phyloP scores from a whole-genome alignment of 192 early-diverging fungal genomes.

The Podila clonocystis region DNA sequence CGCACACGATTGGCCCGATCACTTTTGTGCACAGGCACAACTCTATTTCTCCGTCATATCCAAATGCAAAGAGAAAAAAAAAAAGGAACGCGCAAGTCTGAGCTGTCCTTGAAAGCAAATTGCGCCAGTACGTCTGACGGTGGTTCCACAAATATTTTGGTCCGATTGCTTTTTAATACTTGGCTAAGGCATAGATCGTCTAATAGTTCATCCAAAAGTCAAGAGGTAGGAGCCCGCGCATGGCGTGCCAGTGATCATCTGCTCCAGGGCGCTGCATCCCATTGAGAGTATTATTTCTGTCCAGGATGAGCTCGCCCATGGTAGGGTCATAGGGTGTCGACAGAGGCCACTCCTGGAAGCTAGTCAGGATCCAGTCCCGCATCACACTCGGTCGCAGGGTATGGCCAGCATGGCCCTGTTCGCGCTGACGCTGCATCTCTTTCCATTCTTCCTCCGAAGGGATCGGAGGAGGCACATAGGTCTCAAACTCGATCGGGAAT shows the following conservation, averaged over 20 bases:
- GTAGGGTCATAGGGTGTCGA: conserved; percentile 38
- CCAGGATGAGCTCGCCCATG: conserved; percentile 64
- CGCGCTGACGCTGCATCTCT: conserved; percentile 54
- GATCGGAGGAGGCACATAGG: conserved; percentile 33
- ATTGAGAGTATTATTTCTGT: conserved; percentile 70
- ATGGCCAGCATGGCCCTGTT: conserved; percentile 45
- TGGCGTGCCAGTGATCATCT: conserved; percentile 76
- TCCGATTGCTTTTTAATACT: too few species aligned
- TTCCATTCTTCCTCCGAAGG: conserved; percentile 69
- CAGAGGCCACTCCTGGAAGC: conserved; percentile 57
- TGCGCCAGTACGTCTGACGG: too few species aligned
- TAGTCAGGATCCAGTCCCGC: conserved; percentile 56
- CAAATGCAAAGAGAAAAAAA: background rate
- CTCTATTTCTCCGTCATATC: background rate
- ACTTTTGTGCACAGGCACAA: background rate
- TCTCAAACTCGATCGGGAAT: conserved; percentile 38
- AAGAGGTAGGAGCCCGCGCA: conserved; percentile 71
- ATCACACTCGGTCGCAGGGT: conserved; percentile 53
- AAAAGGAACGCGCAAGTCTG: conserved; percentile 1
- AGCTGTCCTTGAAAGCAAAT: too few species aligned
- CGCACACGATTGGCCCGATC: conserved; percentile 22
- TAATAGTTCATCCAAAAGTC: conserved; percentile 83
- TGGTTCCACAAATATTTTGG: too few species aligned
- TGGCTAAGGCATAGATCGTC: background rate
- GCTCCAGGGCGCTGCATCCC: conserved; percentile 67